Base-by-base conservation (phyloP, 2,329 filamentous ascomycete species). In the Elsinoe australis region DNA sequence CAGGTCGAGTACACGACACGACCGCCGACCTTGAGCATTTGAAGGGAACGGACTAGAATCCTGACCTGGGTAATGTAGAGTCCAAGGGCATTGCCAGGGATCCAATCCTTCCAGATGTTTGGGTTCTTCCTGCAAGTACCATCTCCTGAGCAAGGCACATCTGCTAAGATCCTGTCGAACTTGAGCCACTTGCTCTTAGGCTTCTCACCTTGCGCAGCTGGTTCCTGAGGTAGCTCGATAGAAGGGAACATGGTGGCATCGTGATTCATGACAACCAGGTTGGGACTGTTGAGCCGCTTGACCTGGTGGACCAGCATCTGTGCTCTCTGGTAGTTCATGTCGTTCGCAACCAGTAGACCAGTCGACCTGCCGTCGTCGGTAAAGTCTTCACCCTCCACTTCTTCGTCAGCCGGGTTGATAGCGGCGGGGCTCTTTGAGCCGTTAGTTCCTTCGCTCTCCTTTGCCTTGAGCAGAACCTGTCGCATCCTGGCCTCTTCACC, bases 301-400 rank as follows among this genome's bases (percentile, higher is more conserved):
- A 96, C 85, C 68, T 98, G 92, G 66, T 98, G 92, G 39, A 95
- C 87, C 63, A 98, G 71, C 85, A 98, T 92, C 68, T 96, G 92
- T 49, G 87, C 87, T 55, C 92, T 85, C 73, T 90, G 94, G 72
- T 95, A 95, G 66, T 98, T 92, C 58, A 86, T 82, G 61, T 98
- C 92, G 67, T 98, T 98, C 53, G 92, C 92, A 57, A 98, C 85
- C 49, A 98, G 75, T 34, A 98, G 74, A 28, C 92, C 92, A 4
- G 90, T 96, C 1, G 89, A 83, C 59, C 92, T 78, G 53, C 92
- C 92, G 60, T 87, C 79, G 59, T 96, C 90, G 55, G 64, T 59
- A 73, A 66, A 82, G 70, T 82, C 67, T 47, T 68, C 71, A 42
- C 54, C 50, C 49, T 57, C 61, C 34, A 56, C 54, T 38, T 50